Evolutionary conservation across 441 rosid genomes (phyloP), one percentile per base, ranked within the genome.

Genomic region (Erysimum cheiri): DNA sequence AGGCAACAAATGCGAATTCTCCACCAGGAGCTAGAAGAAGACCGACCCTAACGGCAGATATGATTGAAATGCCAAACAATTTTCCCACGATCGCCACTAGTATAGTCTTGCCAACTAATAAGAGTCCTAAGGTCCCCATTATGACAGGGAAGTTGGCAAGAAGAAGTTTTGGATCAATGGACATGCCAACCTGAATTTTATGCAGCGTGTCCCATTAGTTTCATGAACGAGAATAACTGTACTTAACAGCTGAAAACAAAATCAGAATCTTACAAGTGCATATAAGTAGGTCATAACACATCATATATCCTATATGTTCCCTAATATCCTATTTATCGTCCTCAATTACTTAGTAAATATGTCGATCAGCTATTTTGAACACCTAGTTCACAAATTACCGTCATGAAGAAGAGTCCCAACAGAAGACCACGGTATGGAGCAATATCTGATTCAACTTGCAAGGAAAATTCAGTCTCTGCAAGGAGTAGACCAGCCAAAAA

Each of bases 11-110:
- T 47, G 99, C 99, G 33, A 95, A 95, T 74, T 95, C 99, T 80
- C 99, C 99, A 48, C 99, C 99, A 3, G 99, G 99, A 70, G 99
- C 99, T 64, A 95, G 96, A 82, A 95, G 98, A 72, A 95, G 96
- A 70, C 99, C 99, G 29, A 78, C 88, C 73, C 99, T 89, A 74
- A 88, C 79, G 40, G 95, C 95, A 77, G 99, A 88, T 79, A 95
- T 85, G 70, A 92, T 52, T 33, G 99, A 95, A 81, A 95, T 75
- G 65, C 99, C 99, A 66, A 92, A 95, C 55, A 87, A 50, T 74
- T 63, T 88, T 14, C 98, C 99, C 71, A 95, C 81, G 31, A 88
- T 63, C 15, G 84, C 84, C 63, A 95, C 95, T 87, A 95, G 75
- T 64, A 85, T 9, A 65, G 95, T 84, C 89, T 95, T 95, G 57